Evolutionary conservation across 768 basidiomycete species (phyloP).

Genomic region (Mycena belliarum): DNA sequence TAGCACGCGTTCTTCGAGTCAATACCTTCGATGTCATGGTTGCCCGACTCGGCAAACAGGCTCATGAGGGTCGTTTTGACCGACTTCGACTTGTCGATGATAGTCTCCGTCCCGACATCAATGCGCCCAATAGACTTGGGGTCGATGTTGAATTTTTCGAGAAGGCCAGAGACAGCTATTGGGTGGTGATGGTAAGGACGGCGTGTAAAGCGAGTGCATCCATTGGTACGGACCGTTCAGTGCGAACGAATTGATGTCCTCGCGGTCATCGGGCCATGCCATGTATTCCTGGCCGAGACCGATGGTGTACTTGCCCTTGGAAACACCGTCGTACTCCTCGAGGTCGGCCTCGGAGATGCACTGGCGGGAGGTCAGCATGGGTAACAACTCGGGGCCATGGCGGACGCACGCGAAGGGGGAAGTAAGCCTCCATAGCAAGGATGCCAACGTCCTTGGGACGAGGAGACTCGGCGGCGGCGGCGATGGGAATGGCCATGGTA

Average conservation of each 20-base stretch:
- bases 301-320: constrained; percentile 98
- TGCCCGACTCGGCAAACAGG: constrained; percentile 89
- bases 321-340: constrained; percentile 91
- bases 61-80: constrained; percentile 99
- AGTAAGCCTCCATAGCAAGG: constrained; percentile 92
- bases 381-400: neutral
- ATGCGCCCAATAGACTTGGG: constrained; percentile 95
- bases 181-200: constrained; percentile 8
- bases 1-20: constrained; percentile 99
- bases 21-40: constrained; percentile 97
- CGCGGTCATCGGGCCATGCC: constrained; percentile 98
- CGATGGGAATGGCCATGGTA: constrained; percentile 39
- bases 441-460: constrained; percentile 95
- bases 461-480: constrained; percentile 11
- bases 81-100: constrained; percentile 99
- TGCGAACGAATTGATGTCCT: constrained; percentile 98
- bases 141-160: constrained; percentile 94
- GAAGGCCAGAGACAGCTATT: constrained; percentile 82
- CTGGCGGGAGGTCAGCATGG: constrained; percentile 39
- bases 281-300: constrained; percentile 97
- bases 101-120: constrained; percentile 97
- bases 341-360: constrained; percentile 96
- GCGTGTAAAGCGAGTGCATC: neutral
- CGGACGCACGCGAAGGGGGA: constrained; percentile 78
- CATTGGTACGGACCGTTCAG: constrained; percentile 68